Conservation (phyloP, 192 early-diverging fungal species). For the Jimgerdemannia flammicorona region DNA sequence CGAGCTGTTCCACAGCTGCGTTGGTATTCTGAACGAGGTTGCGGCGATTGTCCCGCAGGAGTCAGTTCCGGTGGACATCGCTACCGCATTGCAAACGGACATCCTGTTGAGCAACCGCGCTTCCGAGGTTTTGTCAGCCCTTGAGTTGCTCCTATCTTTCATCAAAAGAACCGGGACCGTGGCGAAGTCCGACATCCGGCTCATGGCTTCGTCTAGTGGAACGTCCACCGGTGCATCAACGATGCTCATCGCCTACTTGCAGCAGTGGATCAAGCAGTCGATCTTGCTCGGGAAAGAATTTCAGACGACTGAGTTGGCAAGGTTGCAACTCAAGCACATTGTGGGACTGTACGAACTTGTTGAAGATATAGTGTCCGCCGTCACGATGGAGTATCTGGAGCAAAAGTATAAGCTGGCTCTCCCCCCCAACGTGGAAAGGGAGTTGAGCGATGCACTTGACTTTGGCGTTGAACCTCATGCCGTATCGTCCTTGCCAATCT, state of each 20-base stretch:
- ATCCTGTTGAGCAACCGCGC: slow-evolving; percentile 2
- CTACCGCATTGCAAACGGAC: background rate
- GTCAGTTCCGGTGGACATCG: slow-evolving; percentile 6
- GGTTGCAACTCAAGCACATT: slow-evolving; percentile 12
- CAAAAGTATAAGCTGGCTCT: slow-evolving; percentile 3
- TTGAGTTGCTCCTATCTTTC: slow-evolving; percentile 18
- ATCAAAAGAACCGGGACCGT: slow-evolving; percentile 6
- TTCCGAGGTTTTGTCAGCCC: slow-evolving; percentile 10
- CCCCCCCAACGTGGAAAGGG: background rate
- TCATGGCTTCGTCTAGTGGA: background rate
- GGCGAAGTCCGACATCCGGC: background rate
- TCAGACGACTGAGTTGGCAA: background rate
- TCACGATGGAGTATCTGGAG: slow-evolving; percentile 1
- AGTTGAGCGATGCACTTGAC: background rate
- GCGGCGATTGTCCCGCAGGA: slow-evolving; percentile 11
- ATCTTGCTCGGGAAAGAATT: background rate
- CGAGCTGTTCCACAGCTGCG: slow-evolving; percentile 10
- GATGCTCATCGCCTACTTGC: slow-evolving; percentile 1
- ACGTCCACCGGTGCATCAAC: slow-evolving; percentile 4
- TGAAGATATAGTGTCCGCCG: slow-evolving; percentile 10
- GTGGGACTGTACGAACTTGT: slow-evolving; percentile 15
- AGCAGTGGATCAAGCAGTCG: slow-evolving; percentile 19
- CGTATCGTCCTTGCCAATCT: too few relatives aligned
- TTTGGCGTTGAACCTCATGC: background rate
- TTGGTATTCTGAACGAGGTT: slow-evolving; percentile 8